Base-by-base conservation (phyloP, 2,329 filamentous ascomycete genomes). In the Aspergillus bombycis region DNA sequence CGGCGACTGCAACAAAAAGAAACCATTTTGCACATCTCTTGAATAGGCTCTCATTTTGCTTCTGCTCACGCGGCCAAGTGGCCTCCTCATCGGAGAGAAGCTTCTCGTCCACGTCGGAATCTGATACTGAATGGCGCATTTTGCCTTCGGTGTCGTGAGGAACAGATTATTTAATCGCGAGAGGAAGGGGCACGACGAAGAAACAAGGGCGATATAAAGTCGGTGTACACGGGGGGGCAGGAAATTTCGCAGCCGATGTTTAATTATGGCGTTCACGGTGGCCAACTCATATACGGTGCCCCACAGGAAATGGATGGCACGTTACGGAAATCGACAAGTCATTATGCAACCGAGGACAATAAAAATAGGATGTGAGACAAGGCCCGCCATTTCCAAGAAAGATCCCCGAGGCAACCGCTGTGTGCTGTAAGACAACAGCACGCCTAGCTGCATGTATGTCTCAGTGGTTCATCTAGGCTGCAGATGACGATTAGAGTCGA, bases 1-100 rank as follows among this genome's bases (percentile, higher is more conserved):
- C 50, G 2, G 68, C 59, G 8, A 62, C 46, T 0, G 68, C 58
- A 7, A 69, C 12, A 8, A 71, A 45, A 2, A 72, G 65, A 8
- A 67, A 52, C 0, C 68, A 23, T 2, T 54, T 65, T 43, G 60
- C 48, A 54, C 64, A 67, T 10, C 6, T 21, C 7, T 43, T 41
- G 16, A 48, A 48, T 19, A 43, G 19, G 1, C 21, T 36, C 1
- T 36, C 5, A 12, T 21, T n/a, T 3, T 28, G 12, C 46, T 58
- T 58, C 3, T 54, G 32, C 1, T 63, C 48, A 2, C 46, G 62
- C 36, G 54, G 43, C 63, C 63, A 65, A 26, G 38, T 50, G 6
- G 55, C 21, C 28, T 58, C 61, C 30, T 62, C 60, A 21, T 62
- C 55, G 21, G 61, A 45, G 16, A 62, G 61, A 12, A 62, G 56